phyloP scores from a whole-genome alignment of 192 early-diverging fungal genomes.

The Coemansia sp. region DNA sequence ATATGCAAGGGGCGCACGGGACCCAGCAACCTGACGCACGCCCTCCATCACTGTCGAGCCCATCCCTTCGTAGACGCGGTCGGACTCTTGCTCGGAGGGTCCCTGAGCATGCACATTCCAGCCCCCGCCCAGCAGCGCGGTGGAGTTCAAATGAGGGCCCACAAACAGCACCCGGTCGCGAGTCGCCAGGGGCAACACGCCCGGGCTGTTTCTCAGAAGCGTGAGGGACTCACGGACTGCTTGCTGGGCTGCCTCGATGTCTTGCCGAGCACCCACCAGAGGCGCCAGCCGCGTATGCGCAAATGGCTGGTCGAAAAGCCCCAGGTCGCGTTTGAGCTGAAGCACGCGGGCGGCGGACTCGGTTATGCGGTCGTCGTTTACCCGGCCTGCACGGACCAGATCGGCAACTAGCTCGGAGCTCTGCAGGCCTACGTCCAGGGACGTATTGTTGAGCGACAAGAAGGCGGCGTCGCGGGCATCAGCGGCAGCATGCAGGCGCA shows the following conservation, averaged over 20 bases:
- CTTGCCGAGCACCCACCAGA: slow-evolving; percentile 50
- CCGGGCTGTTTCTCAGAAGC: slow-evolving; percentile 54
- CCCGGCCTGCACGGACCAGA: slow-evolving; percentile 38
- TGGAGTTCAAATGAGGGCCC: slow-evolving; percentile 58
- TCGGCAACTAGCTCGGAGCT: slow-evolving; percentile 13
- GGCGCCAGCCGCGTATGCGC: slow-evolving; percentile 29
- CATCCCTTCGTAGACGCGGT: slow-evolving; percentile 26
- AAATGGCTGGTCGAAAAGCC: slow-evolving; percentile 54
- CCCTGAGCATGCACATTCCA: slow-evolving; percentile 58
- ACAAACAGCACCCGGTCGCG: slow-evolving; percentile 55
- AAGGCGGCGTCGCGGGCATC: slow-evolving; percentile 54
- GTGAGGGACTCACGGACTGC: slow-evolving; percentile 60
- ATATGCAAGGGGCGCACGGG: slow-evolving; percentile 4
- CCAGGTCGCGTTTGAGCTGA: slow-evolving; percentile 66
- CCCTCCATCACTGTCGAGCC: slow-evolving; percentile 23
- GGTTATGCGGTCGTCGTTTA: slow-evolving; percentile 49
- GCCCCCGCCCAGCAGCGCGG: slow-evolving; percentile 53
- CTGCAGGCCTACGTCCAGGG: slow-evolving; percentile 57
- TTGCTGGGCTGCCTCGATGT: slow-evolving; percentile 45
- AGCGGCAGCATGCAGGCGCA: slow-evolving; percentile 13
- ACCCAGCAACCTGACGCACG: slow-evolving; percentile 11
- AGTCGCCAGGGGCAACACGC: slow-evolving; percentile 47
- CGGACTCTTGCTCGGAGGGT: slow-evolving; percentile 2
- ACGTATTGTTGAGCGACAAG: slow-evolving; percentile 55
- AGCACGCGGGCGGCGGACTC: slow-evolving; percentile 56